Evolutionary conservation across 2,329 filamentous ascomycete species (phyloP).

Genomic region (Ambrosiella cleistominuta): DNA sequence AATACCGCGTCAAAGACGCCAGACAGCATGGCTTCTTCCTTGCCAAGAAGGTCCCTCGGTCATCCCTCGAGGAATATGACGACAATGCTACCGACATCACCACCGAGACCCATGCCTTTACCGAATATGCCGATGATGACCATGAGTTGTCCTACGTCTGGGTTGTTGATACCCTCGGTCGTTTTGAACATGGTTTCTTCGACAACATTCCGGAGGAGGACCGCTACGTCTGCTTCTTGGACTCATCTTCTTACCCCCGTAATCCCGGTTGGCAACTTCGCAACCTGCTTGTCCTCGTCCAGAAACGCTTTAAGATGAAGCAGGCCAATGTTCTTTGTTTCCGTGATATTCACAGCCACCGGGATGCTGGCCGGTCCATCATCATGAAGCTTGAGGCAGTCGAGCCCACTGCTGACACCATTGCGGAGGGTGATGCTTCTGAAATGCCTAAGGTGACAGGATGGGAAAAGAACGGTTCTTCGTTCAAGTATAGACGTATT

Average conservation of each 20-base stretch:
- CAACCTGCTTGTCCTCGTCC: slow-evolving; percentile 71
- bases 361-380: slow-evolving; percentile 67
- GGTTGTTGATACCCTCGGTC: slow-evolving; percentile 57
- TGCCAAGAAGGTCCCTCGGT: slow-evolving; percentile 49
- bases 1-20: slow-evolving; percentile 55
- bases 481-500: slow-evolving; percentile 53
- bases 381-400: slow-evolving; percentile 44
- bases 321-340: slow-evolving; percentile 79
- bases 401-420: not conserved
- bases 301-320: slow-evolving; percentile 60
- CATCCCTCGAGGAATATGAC: slow-evolving; percentile 16
- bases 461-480: slow-evolving; percentile 70
- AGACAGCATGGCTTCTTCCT: slow-evolving; percentile 91
- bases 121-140: slow-evolving; percentile 24
- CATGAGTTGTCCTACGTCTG: slow-evolving; percentile 46
- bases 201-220: slow-evolving; percentile 52
- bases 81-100: slow-evolving; percentile 22
- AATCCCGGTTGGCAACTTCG: slow-evolving; percentile 86
- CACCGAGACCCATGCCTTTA: slow-evolving; percentile 28
- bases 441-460: slow-evolving; percentile 80
- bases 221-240: slow-evolving; percentile 70
- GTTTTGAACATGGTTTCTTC: slow-evolving; percentile 82
- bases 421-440: slow-evolving; percentile 18
- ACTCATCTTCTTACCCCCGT: slow-evolving; percentile 76
- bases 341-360: slow-evolving; percentile 58